Conservation (phyloP, 176 grass and related monocot species). For the Ampelocalamus luodianensis region DNA sequence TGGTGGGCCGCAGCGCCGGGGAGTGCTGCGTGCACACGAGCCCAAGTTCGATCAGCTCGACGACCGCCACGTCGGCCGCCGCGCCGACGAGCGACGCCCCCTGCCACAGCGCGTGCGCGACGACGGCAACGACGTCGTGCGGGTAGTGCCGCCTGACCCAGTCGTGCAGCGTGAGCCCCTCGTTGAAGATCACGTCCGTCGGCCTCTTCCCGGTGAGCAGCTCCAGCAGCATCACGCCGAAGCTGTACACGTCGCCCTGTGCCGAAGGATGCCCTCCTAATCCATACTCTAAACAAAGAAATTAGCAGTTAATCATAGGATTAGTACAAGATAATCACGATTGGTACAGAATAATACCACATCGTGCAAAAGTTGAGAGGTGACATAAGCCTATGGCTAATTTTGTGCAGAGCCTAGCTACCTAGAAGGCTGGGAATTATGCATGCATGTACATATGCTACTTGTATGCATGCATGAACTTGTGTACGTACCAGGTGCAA, state of each 20-base stretch:
- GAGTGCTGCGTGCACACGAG: conserved; percentile 83
- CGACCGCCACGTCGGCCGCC: conserved; percentile 39
- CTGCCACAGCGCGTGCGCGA: conserved; percentile 51
- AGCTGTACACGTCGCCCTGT: conserved; percentile 91
- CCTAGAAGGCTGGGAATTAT: neutral
- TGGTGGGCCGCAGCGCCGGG: conserved; percentile 67
- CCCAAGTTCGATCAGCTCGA: conserved; percentile 80
- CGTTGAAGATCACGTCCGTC: conserved; percentile 81
- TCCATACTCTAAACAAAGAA: conserved; percentile 66
- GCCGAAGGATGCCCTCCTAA: conserved; percentile 67
- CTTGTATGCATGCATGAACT: neutral
- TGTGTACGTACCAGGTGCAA: conserved; percentile 74
- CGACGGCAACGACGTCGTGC: conserved; percentile 54
- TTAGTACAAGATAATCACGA: neutral
- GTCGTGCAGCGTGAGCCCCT: conserved; percentile 79
- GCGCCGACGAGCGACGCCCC: neutral
- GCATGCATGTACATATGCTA: neutral
- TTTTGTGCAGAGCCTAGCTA: neutral
- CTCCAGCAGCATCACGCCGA: conserved; percentile 79
- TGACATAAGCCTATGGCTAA: neutral
- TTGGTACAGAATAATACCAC: neutral
- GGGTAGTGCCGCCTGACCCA: conserved; percentile 78
- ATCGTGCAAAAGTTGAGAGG: neutral
- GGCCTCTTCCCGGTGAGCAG: conserved; percentile 69
- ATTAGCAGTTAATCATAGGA: neutral